Evolutionary conservation across 805 yeast genomes (phyloP).

Genomic region (Vanderwaltozyma verrucispora): DNA sequence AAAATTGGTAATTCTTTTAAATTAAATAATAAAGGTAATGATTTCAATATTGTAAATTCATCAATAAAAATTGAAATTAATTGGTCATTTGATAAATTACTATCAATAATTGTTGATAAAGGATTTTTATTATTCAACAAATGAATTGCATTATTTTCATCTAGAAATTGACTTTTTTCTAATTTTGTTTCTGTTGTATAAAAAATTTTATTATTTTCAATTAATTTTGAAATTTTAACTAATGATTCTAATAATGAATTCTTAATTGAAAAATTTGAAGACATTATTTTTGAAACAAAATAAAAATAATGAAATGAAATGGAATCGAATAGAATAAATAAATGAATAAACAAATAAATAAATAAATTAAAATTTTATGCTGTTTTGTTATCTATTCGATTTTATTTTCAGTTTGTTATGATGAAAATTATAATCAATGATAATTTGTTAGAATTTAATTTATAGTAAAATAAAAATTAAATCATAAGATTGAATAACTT

Average conservation of each 20-base stretch:
- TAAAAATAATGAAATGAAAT: too few species aligned
- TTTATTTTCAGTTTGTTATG: too few species aligned
- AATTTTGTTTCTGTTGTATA: slow-evolving; percentile 14
- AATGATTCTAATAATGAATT: not conserved
- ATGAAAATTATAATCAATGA: too few species aligned
- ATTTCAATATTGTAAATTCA: slow-evolving; percentile 43
- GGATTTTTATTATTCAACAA: slow-evolving; percentile 26
- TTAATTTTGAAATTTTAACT: not conserved
- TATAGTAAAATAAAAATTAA: too few species aligned
- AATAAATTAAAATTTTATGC: too few species aligned
- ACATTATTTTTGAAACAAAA: too few species aligned
- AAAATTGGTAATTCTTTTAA: slow-evolving; percentile 38
- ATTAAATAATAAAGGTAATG: slow-evolving; percentile 46
- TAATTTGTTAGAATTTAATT: too few species aligned
- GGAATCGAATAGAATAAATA: too few species aligned
- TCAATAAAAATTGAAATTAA: slow-evolving; percentile 41
- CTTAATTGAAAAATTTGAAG: not conserved
- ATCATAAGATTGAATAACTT: too few species aligned
- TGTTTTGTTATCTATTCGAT: too few species aligned
- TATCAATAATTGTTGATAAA: slow-evolving; percentile 16
- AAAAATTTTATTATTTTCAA: slow-evolving; percentile 7
- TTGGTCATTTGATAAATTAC: slow-evolving; percentile 11
- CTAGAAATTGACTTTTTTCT: slow-evolving; percentile 5
- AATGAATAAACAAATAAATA: too few species aligned
- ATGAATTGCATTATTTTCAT: slow-evolving; percentile 10